Base-by-base conservation (phyloP, 257 asterid species). In the Solanum chilense region DNA sequence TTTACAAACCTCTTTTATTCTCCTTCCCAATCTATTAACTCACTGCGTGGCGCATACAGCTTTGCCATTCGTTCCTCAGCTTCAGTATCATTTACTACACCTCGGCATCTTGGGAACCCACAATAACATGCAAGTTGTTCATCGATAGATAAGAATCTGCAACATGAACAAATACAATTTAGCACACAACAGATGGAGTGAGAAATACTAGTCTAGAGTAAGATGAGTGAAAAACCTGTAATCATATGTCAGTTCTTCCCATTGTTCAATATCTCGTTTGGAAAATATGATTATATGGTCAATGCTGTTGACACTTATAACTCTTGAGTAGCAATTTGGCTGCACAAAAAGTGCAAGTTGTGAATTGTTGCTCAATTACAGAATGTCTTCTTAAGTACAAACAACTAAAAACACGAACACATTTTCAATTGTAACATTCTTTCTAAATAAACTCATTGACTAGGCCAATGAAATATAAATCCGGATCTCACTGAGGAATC, bases 301-400 rank as follows among this genome's bases (percentile, higher is more conserved):
- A 15, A 89, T 95, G 77, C 93, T 93, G n/a, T 89, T 90, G 85
- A 94, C 94, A 86, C 92, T 90, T 83, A 97, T 93, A 60, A 92
- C 95, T 86, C 99, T 93, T 4, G 99, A 97, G 88, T 97, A 96
- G 91, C 99, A 97, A 90, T 97, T 97, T 58, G 99, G 98, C 99
- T 97, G 98, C 91, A 87, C 47, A 62, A 82, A 78, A 88, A 62
- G 41, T 62, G 82, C 58, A 49, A 33, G 29, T 31, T 23, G 71
- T 21, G 73, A 81, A 49, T 52, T 81, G 70, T 23, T 31, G 69
- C 20, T 49, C 69, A 81, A 27, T 45, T 16, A 47, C 42, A 78
- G 66, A 78, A 81, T 81, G 29, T 29, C 29, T 81, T 81, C 41
- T 18, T 2, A 81, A 18, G 20, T 49, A 47, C 29, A 5, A 49